These are phyloP conservation scores for Eremomyces bilateralis DNA, from an alignment of 495 filamentous ascomycete genomes.

Conservation along the genomic window DNA sequence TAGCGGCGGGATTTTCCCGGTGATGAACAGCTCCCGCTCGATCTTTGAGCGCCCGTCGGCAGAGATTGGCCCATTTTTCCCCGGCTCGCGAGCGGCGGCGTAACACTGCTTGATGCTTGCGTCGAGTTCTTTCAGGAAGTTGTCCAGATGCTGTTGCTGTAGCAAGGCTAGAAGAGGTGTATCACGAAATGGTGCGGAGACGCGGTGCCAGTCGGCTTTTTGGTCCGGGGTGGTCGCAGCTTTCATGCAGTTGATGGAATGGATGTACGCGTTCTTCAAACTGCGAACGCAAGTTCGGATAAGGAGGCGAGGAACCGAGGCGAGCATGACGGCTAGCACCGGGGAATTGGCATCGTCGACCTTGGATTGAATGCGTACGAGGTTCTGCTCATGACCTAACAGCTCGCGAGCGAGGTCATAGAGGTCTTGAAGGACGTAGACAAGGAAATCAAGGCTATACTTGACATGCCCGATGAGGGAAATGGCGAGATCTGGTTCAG, in stretches of 20 bases:
- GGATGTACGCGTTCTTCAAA: conserved; percentile 16
- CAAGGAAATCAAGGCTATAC: conserved; percentile 49
- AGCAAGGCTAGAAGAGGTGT: conserved; percentile 25
- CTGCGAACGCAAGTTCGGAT: conserved; percentile 45
- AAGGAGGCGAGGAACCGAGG: conserved; percentile 50
- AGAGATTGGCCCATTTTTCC: conserved; percentile 6
- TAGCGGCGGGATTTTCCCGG: conserved; percentile 7
- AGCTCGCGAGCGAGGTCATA: conserved; percentile 37
- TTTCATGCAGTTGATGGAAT: conserved; percentile 3
- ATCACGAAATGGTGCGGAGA: conserved; percentile 4
- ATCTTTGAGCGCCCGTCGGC: conserved; percentile 6
- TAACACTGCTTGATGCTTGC: conserved; percentile 27
- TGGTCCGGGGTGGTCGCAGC: conserved; percentile 2
- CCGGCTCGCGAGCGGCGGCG: conserved; percentile 14
- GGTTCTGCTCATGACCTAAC: conserved; percentile 21
- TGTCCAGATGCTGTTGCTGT: conserved; percentile 29
- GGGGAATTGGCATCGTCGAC: conserved; percentile 26
- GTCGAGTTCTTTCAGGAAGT: conserved; percentile 22
- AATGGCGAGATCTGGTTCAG: conserved; percentile 24
- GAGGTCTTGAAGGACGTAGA: conserved; percentile 45
- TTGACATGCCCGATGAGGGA: conserved; percentile 31
- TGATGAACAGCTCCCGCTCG: conserved; percentile 13
- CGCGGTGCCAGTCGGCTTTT: conserved; percentile 8
- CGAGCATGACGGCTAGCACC: conserved; percentile 44
- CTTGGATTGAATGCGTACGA: conserved; percentile 24